These are phyloP conservation scores for Cyberlindnera samutprakarnensis DNA, from an alignment of 805 yeast species.

Conservation along the genomic window DNA sequence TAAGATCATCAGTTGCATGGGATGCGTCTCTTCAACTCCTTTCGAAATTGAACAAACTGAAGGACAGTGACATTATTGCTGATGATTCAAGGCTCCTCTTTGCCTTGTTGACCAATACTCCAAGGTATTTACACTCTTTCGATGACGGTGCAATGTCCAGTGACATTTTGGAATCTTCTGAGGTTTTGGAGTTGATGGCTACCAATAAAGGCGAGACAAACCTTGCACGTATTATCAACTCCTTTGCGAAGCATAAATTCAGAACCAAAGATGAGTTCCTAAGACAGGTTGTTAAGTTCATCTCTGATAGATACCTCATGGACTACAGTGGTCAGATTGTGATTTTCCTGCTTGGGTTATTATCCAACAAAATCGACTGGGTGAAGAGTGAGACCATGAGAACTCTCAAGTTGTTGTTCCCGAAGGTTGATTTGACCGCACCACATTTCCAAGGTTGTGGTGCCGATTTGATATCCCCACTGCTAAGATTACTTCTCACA, in stretches of 20 bases:
- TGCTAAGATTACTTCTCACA: constrained; percentile 69
- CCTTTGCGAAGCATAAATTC: constrained; percentile 71
- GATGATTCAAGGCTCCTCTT: constrained; percentile 60
- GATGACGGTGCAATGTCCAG: constrained; percentile 44
- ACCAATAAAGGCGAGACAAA: constrained; percentile 45
- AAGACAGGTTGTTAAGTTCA: constrained; percentile 66
- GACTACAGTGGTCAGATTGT: constrained; percentile 66
- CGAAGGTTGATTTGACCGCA: constrained; percentile 65
- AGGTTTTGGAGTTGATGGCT: constrained; percentile 54
- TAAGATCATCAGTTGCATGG: constrained; percentile 74
- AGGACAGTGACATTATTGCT: constrained; percentile 72
- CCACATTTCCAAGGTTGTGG: constrained; percentile 86
- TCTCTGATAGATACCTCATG: constrained; percentile 66
- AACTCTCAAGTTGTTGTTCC: constrained; percentile 64
- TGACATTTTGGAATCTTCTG: constrained; percentile 47
- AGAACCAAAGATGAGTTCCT: constrained; percentile 87
- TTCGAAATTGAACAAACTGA: constrained; percentile 59
- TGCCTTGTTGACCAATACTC: constrained; percentile 71
- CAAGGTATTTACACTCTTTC: constrained; percentile 77
- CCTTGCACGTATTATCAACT: constrained; percentile 64
- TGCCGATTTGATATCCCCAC: constrained; percentile 89
- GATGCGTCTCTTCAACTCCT: constrained; percentile 69
- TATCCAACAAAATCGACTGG: constrained; percentile 74
- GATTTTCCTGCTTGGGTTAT: constrained; percentile 67
- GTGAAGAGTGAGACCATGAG: constrained; percentile 75